phyloP scores from a whole-genome alignment of 768 basidiomycete genomes.

The Mycena indigotica region DNA sequence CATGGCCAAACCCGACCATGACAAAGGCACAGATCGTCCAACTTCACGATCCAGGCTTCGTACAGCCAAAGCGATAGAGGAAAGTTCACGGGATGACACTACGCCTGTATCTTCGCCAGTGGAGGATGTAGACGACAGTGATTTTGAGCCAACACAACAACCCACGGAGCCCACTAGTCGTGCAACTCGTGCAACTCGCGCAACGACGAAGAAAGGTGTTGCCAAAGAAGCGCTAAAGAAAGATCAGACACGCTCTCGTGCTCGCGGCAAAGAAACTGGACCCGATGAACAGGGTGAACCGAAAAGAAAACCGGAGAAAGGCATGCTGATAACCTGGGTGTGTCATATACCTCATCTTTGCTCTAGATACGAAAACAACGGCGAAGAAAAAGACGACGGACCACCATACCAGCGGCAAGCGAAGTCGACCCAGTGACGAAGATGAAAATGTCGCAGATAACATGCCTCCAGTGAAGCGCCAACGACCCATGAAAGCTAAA shows the following conservation, averaged over 20 bases:
- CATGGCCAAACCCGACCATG: not conserved
- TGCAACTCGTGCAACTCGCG: constrained; percentile 15
- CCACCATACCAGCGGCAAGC: not conserved
- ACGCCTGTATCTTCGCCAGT: not conserved
- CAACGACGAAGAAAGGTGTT: constrained; percentile 7
- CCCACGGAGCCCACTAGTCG: not conserved
- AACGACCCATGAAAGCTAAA: not conserved
- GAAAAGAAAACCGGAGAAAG: not conserved
- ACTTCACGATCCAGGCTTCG: not conserved
- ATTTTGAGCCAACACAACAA: constrained; percentile 16
- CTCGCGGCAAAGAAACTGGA: not conserved
- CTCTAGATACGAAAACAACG: not conserved
- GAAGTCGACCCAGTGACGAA: constrained; percentile 7
- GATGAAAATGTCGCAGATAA: constrained; percentile 1
- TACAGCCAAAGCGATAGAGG: constrained; percentile 7
- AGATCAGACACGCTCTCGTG: not conserved
- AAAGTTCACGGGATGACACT: constrained; percentile 4
- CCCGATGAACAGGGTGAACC: not conserved
- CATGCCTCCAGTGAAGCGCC: constrained; percentile 12
- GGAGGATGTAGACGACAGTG: constrained; percentile 11
- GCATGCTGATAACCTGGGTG: not conserved
- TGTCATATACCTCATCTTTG: not conserved
- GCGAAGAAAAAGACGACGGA: too few species aligned
- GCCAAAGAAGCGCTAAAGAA: not conserved
- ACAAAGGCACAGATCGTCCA: not conserved